These are phyloP conservation scores for Phialocephala sp. DNA, from an alignment of 2,329 filamentous ascomycete genomes.

Conservation along the genomic window DNA sequence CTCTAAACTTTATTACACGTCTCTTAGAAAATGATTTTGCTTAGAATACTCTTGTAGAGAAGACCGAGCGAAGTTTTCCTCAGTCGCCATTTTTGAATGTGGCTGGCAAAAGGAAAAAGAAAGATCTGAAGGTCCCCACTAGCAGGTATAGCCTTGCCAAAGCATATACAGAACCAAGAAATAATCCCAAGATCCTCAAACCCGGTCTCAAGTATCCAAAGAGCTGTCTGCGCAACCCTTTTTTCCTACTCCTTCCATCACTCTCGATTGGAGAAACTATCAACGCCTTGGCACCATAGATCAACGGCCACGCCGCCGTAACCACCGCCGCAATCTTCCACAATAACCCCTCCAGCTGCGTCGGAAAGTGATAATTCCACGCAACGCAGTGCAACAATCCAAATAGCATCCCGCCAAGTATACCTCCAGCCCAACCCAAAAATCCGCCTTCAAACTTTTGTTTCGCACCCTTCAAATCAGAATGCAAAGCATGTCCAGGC, in stretches of 20 bases:
- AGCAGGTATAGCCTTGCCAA: constrained; percentile 5
- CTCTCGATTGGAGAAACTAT: not conserved
- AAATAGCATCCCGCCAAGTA: constrained; percentile 5
- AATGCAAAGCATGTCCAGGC: constrained; percentile 9
- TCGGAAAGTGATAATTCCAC: constrained; percentile 25
- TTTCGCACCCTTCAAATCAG: not conserved
- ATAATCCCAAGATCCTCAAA: not conserved
- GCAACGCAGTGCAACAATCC: constrained; percentile 13
- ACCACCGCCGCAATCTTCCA: constrained; percentile 10
- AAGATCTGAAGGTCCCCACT: constrained; percentile 4
- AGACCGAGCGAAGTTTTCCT: not conserved
- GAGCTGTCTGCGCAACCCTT: not conserved
- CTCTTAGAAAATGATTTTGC: not conserved
- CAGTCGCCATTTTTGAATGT: not conserved
- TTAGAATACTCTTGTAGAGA: not conserved
- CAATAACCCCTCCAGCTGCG: constrained; percentile 13
- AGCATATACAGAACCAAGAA: constrained; percentile 1
- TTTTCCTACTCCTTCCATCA: not conserved
- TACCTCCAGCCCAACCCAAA: constrained; percentile 4
- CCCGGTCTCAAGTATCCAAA: not conserved
- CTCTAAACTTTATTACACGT: not conserved
- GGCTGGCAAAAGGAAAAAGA: constrained; percentile 5
- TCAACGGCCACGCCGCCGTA: constrained; percentile 4
- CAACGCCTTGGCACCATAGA: not conserved
- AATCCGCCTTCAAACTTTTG: constrained; percentile 1